Base-by-base conservation (phyloP, 306 rosid species). In the Sophora flavescens region DNA sequence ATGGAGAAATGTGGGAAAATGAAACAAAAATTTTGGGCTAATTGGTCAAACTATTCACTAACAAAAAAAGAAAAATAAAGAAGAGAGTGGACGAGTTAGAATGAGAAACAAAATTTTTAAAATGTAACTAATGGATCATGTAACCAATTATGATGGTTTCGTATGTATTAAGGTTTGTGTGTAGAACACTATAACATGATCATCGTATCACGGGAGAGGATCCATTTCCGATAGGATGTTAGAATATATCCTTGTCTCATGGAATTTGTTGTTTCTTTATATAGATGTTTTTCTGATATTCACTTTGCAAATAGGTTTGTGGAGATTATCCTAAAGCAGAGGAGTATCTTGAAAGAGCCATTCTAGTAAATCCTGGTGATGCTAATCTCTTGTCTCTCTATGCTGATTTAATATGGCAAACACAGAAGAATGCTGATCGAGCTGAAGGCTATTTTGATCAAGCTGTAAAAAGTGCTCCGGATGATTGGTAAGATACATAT, bases 331-430 rank as follows among this genome's bases (percentile, higher is more conserved):
- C 44, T n/a, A 90, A 87, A 82, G 97, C 97, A 9, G 87, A 90
- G 72, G 89, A 90, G 80, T 91, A 90, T 56, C 86, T 84, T 80
- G 94, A 84, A 61, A 93, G 98, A 82, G 91, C 98, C 13, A 87
- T 91, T 67, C 72, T 93, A 78, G 89, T 81, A 15, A 86, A 87
- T 32, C 98, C 98, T 35, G 63, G 76, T 7, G 92, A 91, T 80
- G 91, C 75, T 32, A 78, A 77, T 74, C 58, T 81, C 64, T 48
- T 91, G 50, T 88, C 96, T 1, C 77, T 86, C 11, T 89, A 89
- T 58, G 98, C 90, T 15, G 93, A 87, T 86, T 52, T 93, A 18
- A 89, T 91, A 79, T 93, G 97, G 97, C 70, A 77, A 58, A 76
- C 79, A 26, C 56, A 90, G 52, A 91, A 80, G 85, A 88, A 88